These are phyloP conservation scores for Leccinum incarnatum DNA, from an alignment of 768 basidiomycete genomes.

Conservation along the genomic window DNA sequence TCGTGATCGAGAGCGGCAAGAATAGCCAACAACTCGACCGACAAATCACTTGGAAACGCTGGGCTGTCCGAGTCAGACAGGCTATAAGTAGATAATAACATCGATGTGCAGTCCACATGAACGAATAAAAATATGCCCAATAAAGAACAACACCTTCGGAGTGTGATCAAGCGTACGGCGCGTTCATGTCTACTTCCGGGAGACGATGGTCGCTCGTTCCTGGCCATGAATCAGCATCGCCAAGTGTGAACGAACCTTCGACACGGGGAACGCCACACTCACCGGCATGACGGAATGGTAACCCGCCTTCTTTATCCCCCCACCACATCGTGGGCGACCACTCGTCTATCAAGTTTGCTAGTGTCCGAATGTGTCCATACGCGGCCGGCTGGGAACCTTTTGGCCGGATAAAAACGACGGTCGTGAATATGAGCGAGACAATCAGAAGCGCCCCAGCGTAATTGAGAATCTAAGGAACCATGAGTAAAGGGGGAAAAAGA, in stretches of 20 bases:
- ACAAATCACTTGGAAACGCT: background rate
- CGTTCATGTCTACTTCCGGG: constrained; percentile 18
- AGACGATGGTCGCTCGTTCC: constrained; percentile 28
- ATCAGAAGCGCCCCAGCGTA: constrained; percentile 19
- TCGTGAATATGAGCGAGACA: constrained; percentile 18
- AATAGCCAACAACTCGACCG: constrained; percentile 7
- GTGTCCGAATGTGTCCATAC: constrained; percentile 35
- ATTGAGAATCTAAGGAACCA: constrained; percentile 26
- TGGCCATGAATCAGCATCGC: background rate
- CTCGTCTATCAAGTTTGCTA: constrained; percentile 36
- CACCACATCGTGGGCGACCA: constrained; percentile 35
- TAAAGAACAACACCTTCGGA: background rate
- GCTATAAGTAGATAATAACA: background rate
- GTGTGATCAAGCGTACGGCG: constrained; percentile 16
- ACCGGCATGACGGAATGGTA: constrained; percentile 19
- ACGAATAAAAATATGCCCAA: background rate
- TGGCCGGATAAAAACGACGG: constrained; percentile 13
- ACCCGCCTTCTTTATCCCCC: constrained; percentile 21
- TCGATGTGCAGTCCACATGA: background rate
- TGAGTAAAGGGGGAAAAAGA: background rate
- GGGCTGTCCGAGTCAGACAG: background rate
- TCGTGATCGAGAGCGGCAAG: constrained; percentile 17
- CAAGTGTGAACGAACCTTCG: background rate
- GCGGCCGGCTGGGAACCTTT: constrained; percentile 28
- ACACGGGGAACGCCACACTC: constrained; percentile 1